These are phyloP conservation scores for Aegle marmelos DNA, from an alignment of 345 rosid species.

Conservation along the genomic window DNA sequence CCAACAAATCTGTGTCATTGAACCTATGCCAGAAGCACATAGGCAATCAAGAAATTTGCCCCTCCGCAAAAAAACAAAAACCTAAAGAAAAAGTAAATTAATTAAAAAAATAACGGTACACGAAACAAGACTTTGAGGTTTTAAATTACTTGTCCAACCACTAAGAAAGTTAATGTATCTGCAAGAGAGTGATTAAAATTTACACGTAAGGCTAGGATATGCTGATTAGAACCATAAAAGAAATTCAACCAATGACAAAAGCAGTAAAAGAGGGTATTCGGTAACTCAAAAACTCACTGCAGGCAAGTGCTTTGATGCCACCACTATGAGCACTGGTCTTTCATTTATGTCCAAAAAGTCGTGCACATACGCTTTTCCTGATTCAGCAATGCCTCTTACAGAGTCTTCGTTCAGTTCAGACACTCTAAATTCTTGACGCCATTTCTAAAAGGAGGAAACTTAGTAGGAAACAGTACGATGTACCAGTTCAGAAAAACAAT, in stretches of 20 bases:
- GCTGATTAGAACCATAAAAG: not conserved
- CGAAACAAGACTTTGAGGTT: not conserved
- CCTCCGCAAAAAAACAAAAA: too few relatives aligned
- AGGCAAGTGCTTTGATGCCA: slow-evolving; percentile 78
- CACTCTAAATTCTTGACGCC: slow-evolving; percentile 79
- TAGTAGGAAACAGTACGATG: slow-evolving; percentile 17
- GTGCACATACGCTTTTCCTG: slow-evolving; percentile 83
- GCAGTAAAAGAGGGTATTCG: not conserved
- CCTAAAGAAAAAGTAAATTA: too few relatives aligned
- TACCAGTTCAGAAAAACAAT: not conserved
- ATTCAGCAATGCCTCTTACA: slow-evolving; percentile 46
- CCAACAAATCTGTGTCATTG: slow-evolving; percentile 1
- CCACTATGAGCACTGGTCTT: slow-evolving; percentile 82
- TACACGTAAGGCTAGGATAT: not conserved
- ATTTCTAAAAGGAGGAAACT: slow-evolving; percentile 50
- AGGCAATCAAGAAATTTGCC: not conserved
- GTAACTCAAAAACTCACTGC: slow-evolving; percentile 45
- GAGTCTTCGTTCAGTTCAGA: slow-evolving; percentile 66
- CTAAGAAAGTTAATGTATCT: not conserved
- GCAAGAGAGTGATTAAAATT: not conserved
- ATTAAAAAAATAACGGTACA: not conserved
- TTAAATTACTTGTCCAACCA: not conserved
- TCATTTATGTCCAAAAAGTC: slow-evolving; percentile 58
- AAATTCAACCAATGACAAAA: not conserved
- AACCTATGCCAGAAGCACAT: slow-evolving; percentile 5